Base-by-base conservation (phyloP, 1,284 basidiomycete species). In the Malassezia restricta region DNA sequence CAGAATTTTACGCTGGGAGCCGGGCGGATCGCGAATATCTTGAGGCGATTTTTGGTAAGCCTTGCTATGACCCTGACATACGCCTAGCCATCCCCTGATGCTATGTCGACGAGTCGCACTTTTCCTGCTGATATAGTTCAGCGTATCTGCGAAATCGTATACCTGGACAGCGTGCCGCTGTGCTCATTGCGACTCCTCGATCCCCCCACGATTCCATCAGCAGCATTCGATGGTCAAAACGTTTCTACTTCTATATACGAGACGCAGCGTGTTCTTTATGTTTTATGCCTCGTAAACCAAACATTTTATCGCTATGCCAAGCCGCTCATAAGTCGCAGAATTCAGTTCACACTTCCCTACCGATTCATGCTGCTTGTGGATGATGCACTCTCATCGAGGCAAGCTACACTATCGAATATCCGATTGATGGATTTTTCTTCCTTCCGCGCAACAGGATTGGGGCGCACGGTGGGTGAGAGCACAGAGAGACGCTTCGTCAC, bases 401-500 rank as follows among this genome's bases (percentile, higher is more conserved):
- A 27, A 7, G 29, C n/a, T 35, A 49, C 42, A 32, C 41, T 15
- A 11, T 35, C 4, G 51, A 58, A 14, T 47, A 61, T 68, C 29
- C 65, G 70, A 31, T 49, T 73, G 31, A 49, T 73, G 35, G 68
- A 71, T 66, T 95, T 95, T 69, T 89, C 87, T 64, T 85, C 89
- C 68, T 95, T 92, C 76, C 82, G 88, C 31, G 91, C 90, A 17
- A 89, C 92, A 57, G 91, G 91, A 0, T 87, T 94, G 82, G 81
- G 88, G 46, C 82, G 92, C 17, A 88, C 86, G 0, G 82, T 94
- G 15, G 87, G 87, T 32, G 87, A 95, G 74, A 86, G 88, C 47
- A 81, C 87, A 29, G 83, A 83, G 56, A 83, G 83, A 58, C 85
- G 91, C 12, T 98, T 92, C 67, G 91, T 96, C 28, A 98, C 92